Conservation (phyloP, 2,329 filamentous ascomycete species). For the Pseudomassariella vexata region DNA sequence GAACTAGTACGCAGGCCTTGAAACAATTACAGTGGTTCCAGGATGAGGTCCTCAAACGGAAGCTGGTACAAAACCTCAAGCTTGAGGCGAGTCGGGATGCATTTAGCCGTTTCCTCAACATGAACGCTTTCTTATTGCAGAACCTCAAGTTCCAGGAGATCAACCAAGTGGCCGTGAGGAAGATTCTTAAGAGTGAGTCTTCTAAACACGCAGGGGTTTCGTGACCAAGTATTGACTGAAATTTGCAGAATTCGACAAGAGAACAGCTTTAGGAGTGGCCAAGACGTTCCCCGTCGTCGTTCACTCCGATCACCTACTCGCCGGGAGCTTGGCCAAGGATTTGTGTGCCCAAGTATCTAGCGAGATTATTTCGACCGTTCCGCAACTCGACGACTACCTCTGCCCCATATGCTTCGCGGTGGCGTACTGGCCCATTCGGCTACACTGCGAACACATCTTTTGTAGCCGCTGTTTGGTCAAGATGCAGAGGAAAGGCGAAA, state of each 20-base stretch:
- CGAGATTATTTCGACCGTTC: conserved; percentile 67
- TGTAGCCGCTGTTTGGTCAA: conserved; percentile 80
- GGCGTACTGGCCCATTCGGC: conserved; percentile 73
- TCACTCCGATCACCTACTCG: conserved; percentile 53
- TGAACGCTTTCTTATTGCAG: conserved; percentile 73
- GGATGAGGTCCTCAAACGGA: conserved; percentile 54
- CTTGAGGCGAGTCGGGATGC: conserved; percentile 59
- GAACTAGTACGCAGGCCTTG: conserved; percentile 60
- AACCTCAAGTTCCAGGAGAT: conserved; percentile 81
- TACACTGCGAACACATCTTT: conserved; percentile 71
- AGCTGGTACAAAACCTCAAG: conserved; percentile 58
- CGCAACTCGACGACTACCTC: conserved; percentile 77
- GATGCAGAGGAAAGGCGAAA: conserved; percentile 65
- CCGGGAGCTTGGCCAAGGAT: conserved; percentile 65
- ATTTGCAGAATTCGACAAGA: conserved; percentile 75
- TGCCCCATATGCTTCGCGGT: conserved; percentile 77
- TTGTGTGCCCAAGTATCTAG: conserved; percentile 70
- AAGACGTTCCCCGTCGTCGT: conserved; percentile 55
- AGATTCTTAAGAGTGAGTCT: conserved; percentile 77
- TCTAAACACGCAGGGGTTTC: no score
- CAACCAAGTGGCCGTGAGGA: conserved; percentile 69
- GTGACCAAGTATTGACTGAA: conserved; percentile 5
- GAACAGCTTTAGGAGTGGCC: conserved; percentile 66
- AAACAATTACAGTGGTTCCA: conserved; percentile 68
- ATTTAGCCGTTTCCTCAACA: conserved; percentile 61